A percentile compares a stretch with the other conserved stretches of the same genome.
phyloP scores from a whole-genome alignment of 2,329 filamentous ascomycete species.

The Alternaria brassicicola region DNA sequence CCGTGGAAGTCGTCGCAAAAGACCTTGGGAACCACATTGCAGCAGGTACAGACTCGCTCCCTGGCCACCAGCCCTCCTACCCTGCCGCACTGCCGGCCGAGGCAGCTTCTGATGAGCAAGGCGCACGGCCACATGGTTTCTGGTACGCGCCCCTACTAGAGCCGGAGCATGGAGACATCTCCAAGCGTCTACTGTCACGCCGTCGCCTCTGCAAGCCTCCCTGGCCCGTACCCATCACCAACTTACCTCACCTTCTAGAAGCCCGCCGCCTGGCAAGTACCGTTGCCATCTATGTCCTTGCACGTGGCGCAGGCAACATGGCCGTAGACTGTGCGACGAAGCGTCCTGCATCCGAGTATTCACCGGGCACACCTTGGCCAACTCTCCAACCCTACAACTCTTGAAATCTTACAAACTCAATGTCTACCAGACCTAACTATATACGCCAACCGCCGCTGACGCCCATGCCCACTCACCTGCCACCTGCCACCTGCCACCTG shows the following conservation, averaged over 20 bases:
- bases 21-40: neutral
- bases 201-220: slow-evolving; percentile 1
- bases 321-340: neutral
- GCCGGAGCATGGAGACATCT: slow-evolving; percentile 7
- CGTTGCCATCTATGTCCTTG: neutral
- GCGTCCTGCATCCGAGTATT: neutral
- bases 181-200: slow-evolving; percentile 4
- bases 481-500: neutral
- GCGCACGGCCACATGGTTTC: slow-evolving; percentile 17
- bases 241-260: slow-evolving; percentile 10
- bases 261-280: slow-evolving; percentile 2
- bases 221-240: slow-evolving; percentile 8
- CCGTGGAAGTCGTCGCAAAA: neutral
- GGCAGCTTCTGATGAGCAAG: neutral
- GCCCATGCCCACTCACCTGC: neutral
- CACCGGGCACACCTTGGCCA: neutral
- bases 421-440: neutral
- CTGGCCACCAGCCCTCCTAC: too few relatives aligned
- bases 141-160: slow-evolving; percentile 12
- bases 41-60: too few relatives aligned
- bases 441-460: slow-evolving; percentile 13
- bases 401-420: neutral
- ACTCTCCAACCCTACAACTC: neutral
- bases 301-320: slow-evolving; percentile 9
- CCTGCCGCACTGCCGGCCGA: slow-evolving; percentile 13